A percentile compares a stretch with the other conserved stretches of the same genome.
These are phyloP conservation scores for Zoysia pacifica DNA, from an alignment of 176 grass and related monocot species.

Conservation along the genomic window DNA sequence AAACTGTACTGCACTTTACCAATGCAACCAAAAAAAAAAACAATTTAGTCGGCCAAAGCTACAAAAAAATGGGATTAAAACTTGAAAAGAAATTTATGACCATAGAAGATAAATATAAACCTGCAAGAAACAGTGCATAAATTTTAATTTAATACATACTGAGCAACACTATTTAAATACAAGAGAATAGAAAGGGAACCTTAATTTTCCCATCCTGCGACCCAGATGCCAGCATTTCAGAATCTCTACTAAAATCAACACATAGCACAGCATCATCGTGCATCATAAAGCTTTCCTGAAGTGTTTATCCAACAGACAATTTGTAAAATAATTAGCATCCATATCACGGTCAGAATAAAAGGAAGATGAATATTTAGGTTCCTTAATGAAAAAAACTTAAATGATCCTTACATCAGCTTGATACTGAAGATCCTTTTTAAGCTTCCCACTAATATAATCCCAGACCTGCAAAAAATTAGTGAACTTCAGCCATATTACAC, in stretches of 20 bases:
- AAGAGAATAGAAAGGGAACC: conserved; percentile 42
- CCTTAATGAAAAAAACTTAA: conserved; percentile 19
- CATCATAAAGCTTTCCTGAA: conserved; percentile 98
- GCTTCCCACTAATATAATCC: conserved; percentile 97
- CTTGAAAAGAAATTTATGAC: neutral
- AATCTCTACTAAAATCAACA: conserved; percentile 99
- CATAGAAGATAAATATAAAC: conserved; percentile 25
- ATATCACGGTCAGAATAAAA: conserved; percentile 10
- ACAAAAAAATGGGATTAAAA: conserved; percentile 21
- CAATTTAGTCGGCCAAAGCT: neutral
- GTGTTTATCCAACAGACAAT: conserved; percentile 27
- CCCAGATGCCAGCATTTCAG: conserved; percentile 93
- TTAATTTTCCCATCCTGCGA: conserved; percentile 98
- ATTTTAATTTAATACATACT: neutral
- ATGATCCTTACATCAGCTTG: conserved; percentile 87
- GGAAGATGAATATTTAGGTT: conserved; percentile 19
- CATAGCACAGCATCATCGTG: conserved; percentile 93
- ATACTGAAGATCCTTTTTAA: conserved; percentile 99
- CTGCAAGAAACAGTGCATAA: neutral
- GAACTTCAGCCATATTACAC: conserved; percentile 26
- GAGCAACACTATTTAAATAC: conserved; percentile 2
- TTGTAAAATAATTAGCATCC: conserved; percentile 30
- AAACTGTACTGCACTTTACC: conserved; percentile 4
- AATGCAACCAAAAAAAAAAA: neutral
- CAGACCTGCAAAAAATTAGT: conserved; percentile 68